Evolutionary conservation across 1,139 yeast species (phyloP), one percentile per base, ranked within the genome.

Genomic region (Scheffersomyces titani): DNA sequence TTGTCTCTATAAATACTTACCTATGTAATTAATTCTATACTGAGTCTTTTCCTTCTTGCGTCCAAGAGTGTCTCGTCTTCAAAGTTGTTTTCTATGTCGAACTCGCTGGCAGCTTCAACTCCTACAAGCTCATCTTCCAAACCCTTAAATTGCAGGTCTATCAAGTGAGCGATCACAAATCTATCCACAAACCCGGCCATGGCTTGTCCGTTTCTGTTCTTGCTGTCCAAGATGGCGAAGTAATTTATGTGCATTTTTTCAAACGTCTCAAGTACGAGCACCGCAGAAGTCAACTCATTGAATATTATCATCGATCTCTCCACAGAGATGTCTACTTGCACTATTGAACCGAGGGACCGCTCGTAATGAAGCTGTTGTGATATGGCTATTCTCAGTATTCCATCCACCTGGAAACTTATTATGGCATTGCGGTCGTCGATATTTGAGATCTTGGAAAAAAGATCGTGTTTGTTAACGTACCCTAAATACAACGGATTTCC

Each of bases 271-370:
- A 79, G 60, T 2, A 76, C 69, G 19, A 75, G 66, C 5, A 77
- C 66, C n/a, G 75, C 64, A 3, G 82, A 77, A 0, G 79, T 70
- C 44, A 63, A 57, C 53, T 75, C 78, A 57, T 75, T 76, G 40
- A 75, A 63, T 2, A 71, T 98, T 71, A 90, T 83, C 50, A 92
- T 82, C 59, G 85, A 84, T 68, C 90, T 89, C 54, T 97, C 92
- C 47, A 92, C 89, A 69, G 91, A 97, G 59, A 94, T 84, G 65
- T 89, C 93, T 61, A 90, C 44, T 1, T 61, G 46, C 6, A 67
- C 36, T 5, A 55, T 49, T 4, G 54, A 30, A 3, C 53, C 51
- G 2, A 65, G 54, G 30, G 60, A 53, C 49, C 65, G 66, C 56
- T 75, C 77, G 54, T 66, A 66, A 40, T 68, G 68, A 30, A 68